These are phyloP conservation scores for Candida glaebosa DNA, from an alignment of 805 yeast genomes.

Conservation along the genomic window DNA sequence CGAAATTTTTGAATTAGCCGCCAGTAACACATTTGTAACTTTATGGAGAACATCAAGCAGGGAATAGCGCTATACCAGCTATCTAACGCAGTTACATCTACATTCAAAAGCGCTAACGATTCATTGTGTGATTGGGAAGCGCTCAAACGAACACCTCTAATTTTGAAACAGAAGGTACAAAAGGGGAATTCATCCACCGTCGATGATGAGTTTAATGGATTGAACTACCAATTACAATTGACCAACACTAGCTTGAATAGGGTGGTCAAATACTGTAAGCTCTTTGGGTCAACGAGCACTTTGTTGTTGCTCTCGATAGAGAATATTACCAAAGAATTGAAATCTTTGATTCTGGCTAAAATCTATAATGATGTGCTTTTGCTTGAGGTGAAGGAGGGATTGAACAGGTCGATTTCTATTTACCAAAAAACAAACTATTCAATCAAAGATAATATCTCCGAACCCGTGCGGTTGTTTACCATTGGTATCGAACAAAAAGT, in stretches of 20 bases:
- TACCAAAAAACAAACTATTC: slow-evolving; percentile 3
- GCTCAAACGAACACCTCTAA: slow-evolving; percentile 30
- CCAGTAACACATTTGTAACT: not conserved
- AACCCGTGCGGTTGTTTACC: slow-evolving; percentile 6
- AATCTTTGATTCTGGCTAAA: slow-evolving; percentile 5
- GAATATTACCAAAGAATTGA: slow-evolving; percentile 6
- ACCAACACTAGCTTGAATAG: slow-evolving; percentile 15
- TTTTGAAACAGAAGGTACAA: slow-evolving; percentile 25
- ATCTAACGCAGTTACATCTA: not conserved
- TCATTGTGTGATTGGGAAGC: slow-evolving; percentile 19
- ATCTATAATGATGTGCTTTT: not conserved
- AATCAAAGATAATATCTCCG: slow-evolving; percentile 6
- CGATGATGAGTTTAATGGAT: slow-evolving; percentile 36
- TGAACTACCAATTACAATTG: slow-evolving; percentile 16
- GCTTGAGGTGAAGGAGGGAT: not conserved
- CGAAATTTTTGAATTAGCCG: no score
- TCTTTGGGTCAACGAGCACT: not conserved
- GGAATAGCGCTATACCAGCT: not conserved
- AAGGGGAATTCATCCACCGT: slow-evolving; percentile 24
- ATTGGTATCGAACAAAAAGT: slow-evolving; percentile 13
- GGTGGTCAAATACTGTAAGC: slow-evolving; percentile 14
- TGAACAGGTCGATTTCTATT: not conserved
- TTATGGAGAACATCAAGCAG: not conserved
- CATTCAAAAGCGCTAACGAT: not conserved
- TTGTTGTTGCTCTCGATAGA: slow-evolving; percentile 1